These are phyloP conservation scores for Gossypium schwendimanii DNA, from an alignment of 441 rosid genomes.

Conservation along the genomic window DNA sequence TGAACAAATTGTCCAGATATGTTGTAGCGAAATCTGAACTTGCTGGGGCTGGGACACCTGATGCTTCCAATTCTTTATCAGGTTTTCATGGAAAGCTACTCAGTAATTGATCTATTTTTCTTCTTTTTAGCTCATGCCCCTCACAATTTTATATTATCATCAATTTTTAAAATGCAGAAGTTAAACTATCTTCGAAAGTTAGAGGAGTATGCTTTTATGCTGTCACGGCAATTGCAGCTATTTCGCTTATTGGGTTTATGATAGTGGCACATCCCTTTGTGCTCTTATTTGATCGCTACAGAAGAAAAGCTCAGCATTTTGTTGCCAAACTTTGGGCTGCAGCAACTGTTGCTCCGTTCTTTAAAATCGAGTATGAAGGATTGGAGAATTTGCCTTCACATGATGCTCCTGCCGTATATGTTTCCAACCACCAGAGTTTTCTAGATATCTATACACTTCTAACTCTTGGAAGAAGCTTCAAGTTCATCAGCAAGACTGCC, in stretches of 20 bases:
- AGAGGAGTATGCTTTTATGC: slow-evolving; percentile 76
- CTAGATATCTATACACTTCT: slow-evolving; percentile 82
- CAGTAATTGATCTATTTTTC: not conserved
- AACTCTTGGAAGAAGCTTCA: slow-evolving; percentile 72
- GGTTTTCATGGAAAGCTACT: slow-evolving; percentile 35
- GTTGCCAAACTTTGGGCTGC: slow-evolving; percentile 78
- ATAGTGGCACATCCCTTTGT: slow-evolving; percentile 69
- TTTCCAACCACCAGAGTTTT: slow-evolving; percentile 90
- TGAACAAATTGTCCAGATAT: slow-evolving; percentile 25
- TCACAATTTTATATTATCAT: slow-evolving; percentile 15
- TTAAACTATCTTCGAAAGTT: slow-evolving; percentile 47
- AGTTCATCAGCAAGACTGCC: slow-evolving; percentile 84
- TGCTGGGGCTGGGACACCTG: slow-evolving; percentile 54
- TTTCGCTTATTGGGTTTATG: slow-evolving; percentile 59
- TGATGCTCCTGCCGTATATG: slow-evolving; percentile 75
- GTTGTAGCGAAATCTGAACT: slow-evolving; percentile 49
- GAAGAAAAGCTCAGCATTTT: slow-evolving; percentile 65
- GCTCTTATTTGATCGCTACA: slow-evolving; percentile 60
- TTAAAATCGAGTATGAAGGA: slow-evolving; percentile 52
- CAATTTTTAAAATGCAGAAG: slow-evolving; percentile 45
- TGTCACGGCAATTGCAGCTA: slow-evolving; percentile 50
- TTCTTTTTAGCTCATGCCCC: not conserved
- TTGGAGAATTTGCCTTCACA: slow-evolving; percentile 73
- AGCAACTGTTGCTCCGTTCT: slow-evolving; percentile 45
- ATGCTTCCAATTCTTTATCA: slow-evolving; percentile 39